Base-by-base conservation (phyloP, 2,329 filamentous ascomycete species). In the Pseudopithomyces chartarum region DNA sequence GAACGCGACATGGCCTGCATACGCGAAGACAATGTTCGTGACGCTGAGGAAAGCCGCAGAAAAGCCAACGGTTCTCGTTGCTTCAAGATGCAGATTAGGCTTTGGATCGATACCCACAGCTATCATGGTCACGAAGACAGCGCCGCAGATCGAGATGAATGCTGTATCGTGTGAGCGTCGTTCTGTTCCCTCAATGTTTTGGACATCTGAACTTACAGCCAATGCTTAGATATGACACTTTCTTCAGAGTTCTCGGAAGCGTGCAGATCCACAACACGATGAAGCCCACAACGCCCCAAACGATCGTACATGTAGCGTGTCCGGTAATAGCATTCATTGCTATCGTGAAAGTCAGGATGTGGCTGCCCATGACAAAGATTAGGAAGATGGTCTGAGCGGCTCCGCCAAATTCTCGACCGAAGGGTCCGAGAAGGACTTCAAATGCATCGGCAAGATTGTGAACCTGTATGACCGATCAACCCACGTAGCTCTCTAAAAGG, bases 1-100 rank as follows among this genome's bases (percentile, higher is more conserved):
- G 76, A 89, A 89, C 59, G 85, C 86, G 29, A 86, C 83, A 66
- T 88, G 85, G 26, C 85, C 85, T 52, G 74, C 84, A 77, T 88
- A 91, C 50, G 89, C 87, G 61, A 91, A 88, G 61, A 89, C 81
- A 54, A 91, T 90, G 76, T 90, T 90, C 13, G 67, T 60, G 8
- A 68, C 66, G 5, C 62, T 55, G 15, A 65, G 52, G 38, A 71
- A 64, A 34, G 64, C 66, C 36, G 57, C 52, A 10, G 59, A 56
- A 33, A 67, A 63, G 36, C 53, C 19, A n/a, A 58, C 58, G 36
- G 46, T 52, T 34, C 58, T 55, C 12, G 64, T 61, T 20, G 66
- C 61, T 10, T 60, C 38, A 5, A 68, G 53, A 36, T 58, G 54
- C 22, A 62, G 60, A 29, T 62, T 60, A 43, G 74, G 74, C 8